Evolutionary conservation across 345 rosid genomes (phyloP).

Genomic region (Pelargonium nanum): DNA sequence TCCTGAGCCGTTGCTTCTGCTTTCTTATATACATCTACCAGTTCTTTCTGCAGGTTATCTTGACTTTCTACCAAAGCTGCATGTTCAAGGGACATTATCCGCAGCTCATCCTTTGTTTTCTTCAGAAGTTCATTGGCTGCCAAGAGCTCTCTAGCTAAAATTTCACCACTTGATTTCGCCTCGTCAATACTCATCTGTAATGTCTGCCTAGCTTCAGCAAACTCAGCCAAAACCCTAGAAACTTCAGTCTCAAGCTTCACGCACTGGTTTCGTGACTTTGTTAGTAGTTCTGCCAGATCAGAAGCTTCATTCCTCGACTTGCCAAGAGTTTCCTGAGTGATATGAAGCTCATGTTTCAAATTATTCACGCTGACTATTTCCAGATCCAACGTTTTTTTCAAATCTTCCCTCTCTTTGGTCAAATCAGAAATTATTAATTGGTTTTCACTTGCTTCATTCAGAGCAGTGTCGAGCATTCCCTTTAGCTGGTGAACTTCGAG

Average conservation of each 20-base stretch:
- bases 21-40: conserved; percentile 47
- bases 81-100: conserved; percentile 31
- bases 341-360: conserved; percentile 49
- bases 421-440: conserved; percentile 33
- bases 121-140: conserved; percentile 39
- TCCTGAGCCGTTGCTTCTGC: conserved; percentile 47
- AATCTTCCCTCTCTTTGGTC: conserved; percentile 46
- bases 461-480: conserved; percentile 38
- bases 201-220: conserved; percentile 29
- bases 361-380: conserved; percentile 33
- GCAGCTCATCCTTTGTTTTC: conserved; percentile 42
- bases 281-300: conserved; percentile 42
- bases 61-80: conserved; percentile 34
- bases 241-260: conserved; percentile 57
- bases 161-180: conserved; percentile 31
- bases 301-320: conserved; percentile 44
- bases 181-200: conserved; percentile 38
- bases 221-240: conserved; percentile 38
- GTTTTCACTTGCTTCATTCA: conserved; percentile 25
- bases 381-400: conserved; percentile 35
- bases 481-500: conserved; percentile 39
- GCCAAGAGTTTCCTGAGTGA: conserved; percentile 33
- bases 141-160: conserved; percentile 40
- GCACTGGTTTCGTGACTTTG: conserved; percentile 34
- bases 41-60: conserved; percentile 45